Percentiles rank a stretch among this genome's conserved stretches.
These are phyloP conservation scores for Clarireedia monteithiana DNA, from an alignment of 2,329 filamentous ascomycete genomes.

Conservation along the genomic window DNA sequence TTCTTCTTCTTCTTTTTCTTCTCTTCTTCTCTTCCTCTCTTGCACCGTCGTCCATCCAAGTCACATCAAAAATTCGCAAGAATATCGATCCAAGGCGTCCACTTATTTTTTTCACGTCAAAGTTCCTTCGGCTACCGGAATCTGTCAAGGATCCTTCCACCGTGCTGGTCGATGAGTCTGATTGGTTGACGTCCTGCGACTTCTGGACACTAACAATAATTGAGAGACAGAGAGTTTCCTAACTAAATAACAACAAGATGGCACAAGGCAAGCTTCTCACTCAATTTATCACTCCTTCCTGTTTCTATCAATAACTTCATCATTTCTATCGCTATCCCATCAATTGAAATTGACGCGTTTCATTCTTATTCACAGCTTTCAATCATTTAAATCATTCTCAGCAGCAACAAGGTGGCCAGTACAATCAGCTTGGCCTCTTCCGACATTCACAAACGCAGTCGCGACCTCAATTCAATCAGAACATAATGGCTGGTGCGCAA, in stretches of 20 bases:
- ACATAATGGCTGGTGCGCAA: conserved; percentile 23
- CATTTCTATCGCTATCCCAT: background rate
- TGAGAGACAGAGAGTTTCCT: background rate
- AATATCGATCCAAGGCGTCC: too few species aligned
- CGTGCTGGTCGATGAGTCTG: background rate
- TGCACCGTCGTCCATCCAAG: too few species aligned
- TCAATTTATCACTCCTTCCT: background rate
- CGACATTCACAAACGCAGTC: background rate
- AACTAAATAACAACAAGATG: background rate
- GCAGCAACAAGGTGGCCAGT: background rate
- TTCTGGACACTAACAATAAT: too few species aligned
- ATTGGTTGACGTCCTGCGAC: background rate
- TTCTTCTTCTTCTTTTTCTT: too few species aligned
- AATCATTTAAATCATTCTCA: background rate
- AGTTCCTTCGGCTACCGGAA: too few species aligned
- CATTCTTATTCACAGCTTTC: background rate
- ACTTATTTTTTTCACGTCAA: too few species aligned
- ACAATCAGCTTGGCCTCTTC: background rate
- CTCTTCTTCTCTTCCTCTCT: too few species aligned
- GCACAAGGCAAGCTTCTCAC: background rate
- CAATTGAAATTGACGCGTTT: background rate
- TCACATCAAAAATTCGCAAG: too few species aligned
- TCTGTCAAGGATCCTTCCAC: too few species aligned
- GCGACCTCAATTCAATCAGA: background rate
- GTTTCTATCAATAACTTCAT: background rate